These are phyloP conservation scores for Fonsecaea pedrosoi DNA, from an alignment of 2,329 filamentous ascomycete genomes.

Conservation along the genomic window DNA sequence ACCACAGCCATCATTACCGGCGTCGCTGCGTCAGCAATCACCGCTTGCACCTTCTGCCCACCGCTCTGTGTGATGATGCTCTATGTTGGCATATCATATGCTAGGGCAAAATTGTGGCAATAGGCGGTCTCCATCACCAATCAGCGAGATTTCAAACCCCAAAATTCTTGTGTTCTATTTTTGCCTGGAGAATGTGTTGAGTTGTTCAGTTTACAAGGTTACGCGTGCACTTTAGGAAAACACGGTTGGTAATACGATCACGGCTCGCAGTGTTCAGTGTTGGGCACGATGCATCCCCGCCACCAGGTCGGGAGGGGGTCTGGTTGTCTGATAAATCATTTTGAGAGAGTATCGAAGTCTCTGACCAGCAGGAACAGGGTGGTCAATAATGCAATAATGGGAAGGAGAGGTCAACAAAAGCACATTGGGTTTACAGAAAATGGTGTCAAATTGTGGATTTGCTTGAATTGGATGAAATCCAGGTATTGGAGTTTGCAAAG, in stretches of 20 bases:
- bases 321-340: too few species aligned
- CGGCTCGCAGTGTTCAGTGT: too few species aligned
- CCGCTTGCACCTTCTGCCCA: background rate
- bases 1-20: background rate
- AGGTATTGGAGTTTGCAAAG: too few species aligned
- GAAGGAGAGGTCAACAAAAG: too few species aligned
- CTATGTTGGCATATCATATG: background rate
- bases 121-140: background rate
- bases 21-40: background rate
- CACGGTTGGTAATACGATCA: background rate
- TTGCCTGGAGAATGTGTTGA: background rate
- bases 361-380: too few species aligned
- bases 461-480: too few species aligned
- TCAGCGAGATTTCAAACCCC: background rate
- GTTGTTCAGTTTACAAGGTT: background rate
- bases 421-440: too few species aligned
- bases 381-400: too few species aligned
- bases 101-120: background rate
- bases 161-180: background rate
- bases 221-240: background rate
- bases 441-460: too few species aligned
- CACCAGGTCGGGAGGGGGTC: too few species aligned
- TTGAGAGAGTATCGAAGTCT: too few species aligned
- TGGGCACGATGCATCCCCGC: too few species aligned
- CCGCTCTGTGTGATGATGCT: background rate